These are phyloP conservation scores for Limonium bicolor DNA, from an alignment of 148 eudicot genomes.

Conservation along the genomic window DNA sequence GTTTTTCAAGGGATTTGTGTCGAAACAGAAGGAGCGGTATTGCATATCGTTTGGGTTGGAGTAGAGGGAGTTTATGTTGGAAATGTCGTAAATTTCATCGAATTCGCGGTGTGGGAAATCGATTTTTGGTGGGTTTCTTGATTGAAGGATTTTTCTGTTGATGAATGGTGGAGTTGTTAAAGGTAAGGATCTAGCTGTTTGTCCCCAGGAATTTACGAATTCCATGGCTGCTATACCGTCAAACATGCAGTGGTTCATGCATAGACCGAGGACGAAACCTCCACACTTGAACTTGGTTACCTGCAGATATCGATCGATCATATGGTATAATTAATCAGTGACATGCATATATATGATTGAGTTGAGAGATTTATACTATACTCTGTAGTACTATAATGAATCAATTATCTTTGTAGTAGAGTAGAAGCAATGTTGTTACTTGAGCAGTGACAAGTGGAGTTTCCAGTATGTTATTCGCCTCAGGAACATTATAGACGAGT, in stretches of 20 bases:
- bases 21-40: slow-evolving; percentile 29
- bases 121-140: slow-evolving; percentile 32
- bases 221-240: slow-evolving; percentile 45
- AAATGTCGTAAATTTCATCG: slow-evolving; percentile 22
- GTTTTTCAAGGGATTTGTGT: slow-evolving; percentile 13
- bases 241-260: slow-evolving; percentile 35
- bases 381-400: background rate
- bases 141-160: slow-evolving; percentile 22
- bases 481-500: slow-evolving; percentile 31
- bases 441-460: slow-evolving; percentile 27
- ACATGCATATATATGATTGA: too few species aligned
- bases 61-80: slow-evolving; percentile 12
- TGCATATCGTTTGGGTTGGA: slow-evolving; percentile 14
- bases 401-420: too few species aligned
- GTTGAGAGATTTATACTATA: background rate
- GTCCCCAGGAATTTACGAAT: slow-evolving; percentile 45
- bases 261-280: slow-evolving; percentile 32
- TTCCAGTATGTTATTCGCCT: slow-evolving; percentile 29
- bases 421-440: slow-evolving; percentile 1
- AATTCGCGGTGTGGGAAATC: slow-evolving; percentile 35
- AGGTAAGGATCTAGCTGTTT: slow-evolving; percentile 33
- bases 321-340: too few species aligned
- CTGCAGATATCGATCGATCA: too few species aligned
- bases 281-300: slow-evolving; percentile 55
- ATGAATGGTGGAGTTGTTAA: slow-evolving; percentile 21